phyloP scores from a whole-genome alignment of 2,329 filamentous ascomycete genomes.

The Orbilia javanica region DNA sequence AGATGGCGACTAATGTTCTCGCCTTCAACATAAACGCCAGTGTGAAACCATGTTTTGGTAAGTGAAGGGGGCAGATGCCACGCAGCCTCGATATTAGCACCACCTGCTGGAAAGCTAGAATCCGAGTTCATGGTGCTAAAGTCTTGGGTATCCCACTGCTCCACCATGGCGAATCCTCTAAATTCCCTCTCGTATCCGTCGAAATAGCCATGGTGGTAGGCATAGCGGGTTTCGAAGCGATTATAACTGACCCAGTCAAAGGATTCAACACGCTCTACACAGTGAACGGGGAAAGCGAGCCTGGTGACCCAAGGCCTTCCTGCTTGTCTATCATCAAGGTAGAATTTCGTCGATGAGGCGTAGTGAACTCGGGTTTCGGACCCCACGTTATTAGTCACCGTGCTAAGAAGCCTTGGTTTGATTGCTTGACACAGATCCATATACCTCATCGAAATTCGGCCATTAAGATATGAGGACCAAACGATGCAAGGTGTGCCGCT shows the following conservation, averaged over 20 bases:
- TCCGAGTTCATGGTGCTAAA: neutral
- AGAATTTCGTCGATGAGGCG: conserved; percentile 50
- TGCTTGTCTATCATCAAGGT: conserved; percentile 19
- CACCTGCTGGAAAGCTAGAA: neutral
- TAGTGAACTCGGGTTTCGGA: conserved; percentile 26
- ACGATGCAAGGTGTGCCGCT: conserved; percentile 43
- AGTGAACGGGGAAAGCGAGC: conserved; percentile 49
- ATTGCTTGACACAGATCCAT: conserved; percentile 41
- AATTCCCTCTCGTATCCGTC: conserved; percentile 55
- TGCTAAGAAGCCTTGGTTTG: conserved; percentile 41
- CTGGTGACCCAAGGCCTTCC: conserved; percentile 47
- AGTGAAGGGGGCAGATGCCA: conserved; percentile 25
- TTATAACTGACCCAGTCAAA: neutral
- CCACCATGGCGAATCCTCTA: conserved; percentile 36
- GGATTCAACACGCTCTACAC: neutral
- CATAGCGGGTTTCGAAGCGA: conserved; percentile 10
- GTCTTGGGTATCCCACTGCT: conserved; percentile 25
- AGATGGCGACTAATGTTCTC: neutral
- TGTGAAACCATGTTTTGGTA: conserved; percentile 59
- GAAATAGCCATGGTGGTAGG: conserved; percentile 59
- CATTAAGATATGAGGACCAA: conserved; percentile 6
- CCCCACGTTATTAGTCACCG: conserved; percentile 28
- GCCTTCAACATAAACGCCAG: conserved; percentile 19
- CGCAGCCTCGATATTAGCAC: neutral
- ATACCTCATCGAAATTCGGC: neutral